phyloP scores from a whole-genome alignment of 1,284 basidiomycete species.

The Mycosarcoma mackinlayi region DNA sequence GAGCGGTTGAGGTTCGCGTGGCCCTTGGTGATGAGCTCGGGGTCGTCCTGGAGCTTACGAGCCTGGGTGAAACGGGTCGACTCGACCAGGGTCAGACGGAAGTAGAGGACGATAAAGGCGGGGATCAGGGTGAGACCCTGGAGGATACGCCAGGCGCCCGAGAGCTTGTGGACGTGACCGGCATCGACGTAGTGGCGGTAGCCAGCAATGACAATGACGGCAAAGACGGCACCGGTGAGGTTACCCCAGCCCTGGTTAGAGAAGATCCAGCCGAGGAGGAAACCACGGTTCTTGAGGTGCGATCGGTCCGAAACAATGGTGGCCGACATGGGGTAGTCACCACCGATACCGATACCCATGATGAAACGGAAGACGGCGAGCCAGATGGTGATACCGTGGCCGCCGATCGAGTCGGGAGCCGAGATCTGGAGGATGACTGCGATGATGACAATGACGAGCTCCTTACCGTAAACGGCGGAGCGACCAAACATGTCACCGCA shows the following conservation, averaged over 20 bases:
- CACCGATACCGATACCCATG: constrained; percentile 74
- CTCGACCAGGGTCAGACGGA: constrained; percentile 70
- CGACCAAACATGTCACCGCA: constrained; percentile 64
- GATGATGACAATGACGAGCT: constrained; percentile 62
- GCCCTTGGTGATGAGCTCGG: constrained; percentile 77
- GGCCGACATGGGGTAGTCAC: constrained; percentile 82
- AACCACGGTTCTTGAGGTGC: constrained; percentile 58
- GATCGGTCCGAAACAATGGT: constrained; percentile 64
- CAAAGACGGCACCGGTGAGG: constrained; percentile 74
- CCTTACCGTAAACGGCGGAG: constrained; percentile 66
- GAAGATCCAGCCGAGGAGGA: constrained; percentile 69
- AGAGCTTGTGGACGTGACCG: constrained; percentile 58
- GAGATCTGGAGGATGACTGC: constrained; percentile 64
- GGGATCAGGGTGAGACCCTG: constrained; percentile 66
- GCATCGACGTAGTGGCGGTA: constrained; percentile 73
- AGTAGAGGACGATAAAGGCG: constrained; percentile 70
- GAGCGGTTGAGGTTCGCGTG: constrained; percentile 69
- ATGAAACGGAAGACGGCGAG: constrained; percentile 60
- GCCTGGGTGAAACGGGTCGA: constrained; percentile 87
- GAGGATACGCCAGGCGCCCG: constrained; percentile 63
- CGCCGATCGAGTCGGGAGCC: constrained; percentile 59
- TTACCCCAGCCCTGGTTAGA: constrained; percentile 67
- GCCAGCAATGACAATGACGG: constrained; percentile 76
- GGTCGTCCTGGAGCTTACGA: constrained; percentile 78
- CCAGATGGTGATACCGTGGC: constrained; percentile 62